Base-by-base conservation (phyloP, 148 eudicot species). In the Spergularia marina region DNA sequence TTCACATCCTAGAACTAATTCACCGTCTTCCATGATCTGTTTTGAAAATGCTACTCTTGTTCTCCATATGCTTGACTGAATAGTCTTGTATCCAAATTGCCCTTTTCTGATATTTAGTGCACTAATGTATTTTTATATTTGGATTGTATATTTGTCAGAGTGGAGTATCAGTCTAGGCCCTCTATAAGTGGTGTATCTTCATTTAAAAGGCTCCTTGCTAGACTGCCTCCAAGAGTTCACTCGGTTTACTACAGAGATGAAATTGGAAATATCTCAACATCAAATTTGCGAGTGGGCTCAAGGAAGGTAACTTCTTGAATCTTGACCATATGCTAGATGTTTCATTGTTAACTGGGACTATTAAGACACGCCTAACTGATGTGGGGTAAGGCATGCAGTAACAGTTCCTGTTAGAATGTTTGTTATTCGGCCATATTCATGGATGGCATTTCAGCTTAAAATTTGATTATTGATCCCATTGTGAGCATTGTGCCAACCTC, bases 181-280 rank as follows among this genome's bases (percentile, higher is more conserved):
- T 78, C 87, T 36, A 39, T 77, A 51, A 85, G 90, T 73, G 97
- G 98, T 69, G 86, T 71, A 51, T 84, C 98, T 79, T 92, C 98
- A 30, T 90, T 95, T 82, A 95, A 95, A 85, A 76, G 83, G 70
- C 94, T 95, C 80, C 86, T 91, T 73, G 99, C 94, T 63, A 86
- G 83, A 77, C 83, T 95, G 80, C 99, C 99, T 57, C 98, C 99
- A 39, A 84, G 97, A 79, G 94, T 95, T 78, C 90, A 91, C 85
- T 92, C 99, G 56, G 99, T 95, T 77, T 95, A 95, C 87, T 95
- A 95, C 87, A 88, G 99, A 72, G 99, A 95, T 80, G 83, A 77
- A 40, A 95, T 95, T 6, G 99, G 99, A 74, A 95, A 95, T 82
- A 95, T 95, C 76, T 95, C 99, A 72, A 73, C 99, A 52, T 95